These are phyloP conservation scores for Backusella parvicylindrica DNA, from an alignment of 192 early-diverging fungal genomes.

Conservation along the genomic window DNA sequence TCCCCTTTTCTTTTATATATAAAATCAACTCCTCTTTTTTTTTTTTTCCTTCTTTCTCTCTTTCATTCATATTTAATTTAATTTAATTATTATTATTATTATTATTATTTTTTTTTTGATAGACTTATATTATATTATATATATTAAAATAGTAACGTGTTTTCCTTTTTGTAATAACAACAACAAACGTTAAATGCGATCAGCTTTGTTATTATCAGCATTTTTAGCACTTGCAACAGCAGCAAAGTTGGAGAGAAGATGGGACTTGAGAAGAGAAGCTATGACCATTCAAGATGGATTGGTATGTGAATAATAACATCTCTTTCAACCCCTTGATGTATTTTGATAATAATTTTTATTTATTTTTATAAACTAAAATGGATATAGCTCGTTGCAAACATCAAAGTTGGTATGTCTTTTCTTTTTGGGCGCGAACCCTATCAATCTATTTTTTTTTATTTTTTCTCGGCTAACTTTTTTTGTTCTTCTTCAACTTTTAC, in stretches of 20 bases:
- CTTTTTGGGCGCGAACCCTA: not conserved
- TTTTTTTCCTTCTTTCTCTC: not conserved
- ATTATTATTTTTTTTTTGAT: constrained; percentile 13
- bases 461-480: not conserved
- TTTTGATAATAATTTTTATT: not conserved
- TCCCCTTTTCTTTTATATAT: constrained; percentile 7
- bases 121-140: constrained; percentile 8
- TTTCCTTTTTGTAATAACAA: not conserved
- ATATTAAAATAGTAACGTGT: not conserved
- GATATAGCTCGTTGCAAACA: constrained; percentile 11
- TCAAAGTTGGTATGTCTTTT: constrained; percentile 24
- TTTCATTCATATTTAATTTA: not conserved
- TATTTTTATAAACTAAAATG: not conserved
- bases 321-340: constrained; percentile 3
- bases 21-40: not conserved
- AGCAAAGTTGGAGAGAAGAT: constrained; percentile 16
- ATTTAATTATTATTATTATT: no score
- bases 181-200: not conserved
- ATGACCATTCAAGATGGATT: constrained; percentile 28
- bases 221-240: not conserved
- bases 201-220: constrained; percentile 11
- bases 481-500: not conserved
- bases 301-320: constrained; percentile 8
- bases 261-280: constrained; percentile 16
- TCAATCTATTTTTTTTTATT: not conserved